Evolutionary conservation across 805 yeast species (phyloP).

Genomic region (Lipomyces sp.): DNA sequence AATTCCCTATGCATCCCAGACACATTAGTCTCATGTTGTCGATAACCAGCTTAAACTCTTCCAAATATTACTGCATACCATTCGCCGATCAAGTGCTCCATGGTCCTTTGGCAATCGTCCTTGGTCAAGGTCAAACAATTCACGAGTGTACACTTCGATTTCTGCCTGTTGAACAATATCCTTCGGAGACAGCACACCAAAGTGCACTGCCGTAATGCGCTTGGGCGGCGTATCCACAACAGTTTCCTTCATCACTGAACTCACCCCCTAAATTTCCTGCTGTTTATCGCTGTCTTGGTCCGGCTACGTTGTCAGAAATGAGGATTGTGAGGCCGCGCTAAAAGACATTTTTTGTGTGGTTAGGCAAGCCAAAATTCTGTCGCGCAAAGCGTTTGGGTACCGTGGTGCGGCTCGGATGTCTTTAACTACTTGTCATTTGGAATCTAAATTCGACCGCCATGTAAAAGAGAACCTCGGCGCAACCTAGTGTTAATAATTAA

Average conservation of each 20-base stretch:
- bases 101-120: constrained; percentile 75
- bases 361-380: neutral
- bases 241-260: constrained; percentile 47
- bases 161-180: constrained; percentile 93
- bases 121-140: constrained; percentile 85
- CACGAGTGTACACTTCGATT: constrained; percentile 90
- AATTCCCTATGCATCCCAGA: constrained; percentile 59
- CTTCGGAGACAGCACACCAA: constrained; percentile 88
- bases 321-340: neutral
- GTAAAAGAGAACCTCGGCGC: no score
- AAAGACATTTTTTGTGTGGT: neutral
- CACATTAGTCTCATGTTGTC: neutral
- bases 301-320: neutral
- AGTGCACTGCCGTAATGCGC: constrained; percentile 85
- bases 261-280: neutral
- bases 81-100: constrained; percentile 89
- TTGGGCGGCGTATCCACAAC: constrained; percentile 83
- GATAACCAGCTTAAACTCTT: neutral
- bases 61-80: constrained; percentile 50
- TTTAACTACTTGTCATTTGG: no score
- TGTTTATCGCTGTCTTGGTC: neutral
- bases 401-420: neutral
- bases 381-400: constrained; percentile 4
- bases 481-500: no score
- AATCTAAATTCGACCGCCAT: no score